phyloP scores from a whole-genome alignment of 2,329 filamentous ascomycete genomes.

The Paecilomyces variotii region DNA sequence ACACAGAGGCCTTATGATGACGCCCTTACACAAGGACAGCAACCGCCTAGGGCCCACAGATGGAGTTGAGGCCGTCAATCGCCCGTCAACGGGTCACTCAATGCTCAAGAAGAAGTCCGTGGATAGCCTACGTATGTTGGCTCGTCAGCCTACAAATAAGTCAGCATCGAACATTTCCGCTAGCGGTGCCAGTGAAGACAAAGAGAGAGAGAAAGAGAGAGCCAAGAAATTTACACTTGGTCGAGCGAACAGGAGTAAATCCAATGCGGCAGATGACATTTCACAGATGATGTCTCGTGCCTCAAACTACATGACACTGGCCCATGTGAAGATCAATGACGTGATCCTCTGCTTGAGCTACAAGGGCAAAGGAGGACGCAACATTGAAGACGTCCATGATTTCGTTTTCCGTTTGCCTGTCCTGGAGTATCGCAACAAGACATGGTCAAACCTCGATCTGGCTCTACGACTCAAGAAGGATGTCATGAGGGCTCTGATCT shows the following conservation, averaged over 20 bases:
- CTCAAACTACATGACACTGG: conserved; percentile 94
- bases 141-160: conserved; percentile 28
- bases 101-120: conserved; percentile 33
- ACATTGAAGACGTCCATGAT: conserved; percentile 92
- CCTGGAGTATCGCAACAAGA: conserved; percentile 96
- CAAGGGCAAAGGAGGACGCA: conserved; percentile 91
- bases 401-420: conserved; percentile 94
- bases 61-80: conserved; percentile 17
- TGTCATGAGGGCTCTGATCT: conserved; percentile 86
- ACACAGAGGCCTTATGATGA: conserved; percentile 26
- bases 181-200: conserved; percentile 16
- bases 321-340: conserved; percentile 88
- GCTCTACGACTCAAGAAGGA: conserved; percentile 90
- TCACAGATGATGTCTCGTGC: conserved; percentile 95
- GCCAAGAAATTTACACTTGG: conserved; percentile 42
- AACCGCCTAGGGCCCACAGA: conserved; percentile 15
- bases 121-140: conserved; percentile 33
- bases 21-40: conserved; percentile 22
- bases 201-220: conserved; percentile 24
- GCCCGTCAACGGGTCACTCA: conserved; percentile 20
- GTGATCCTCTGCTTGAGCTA: conserved; percentile 94
- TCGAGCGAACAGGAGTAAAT: conserved; percentile 45
- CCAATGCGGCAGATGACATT: conserved; percentile 73
- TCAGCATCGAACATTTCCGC: conserved; percentile 24
- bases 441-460: conserved; percentile 95